Percentiles rank a stretch among this genome's conserved stretches.
phyloP scores from a whole-genome alignment of 2,329 filamentous ascomycete species.

The Cladosporium sphaerospermum region DNA sequence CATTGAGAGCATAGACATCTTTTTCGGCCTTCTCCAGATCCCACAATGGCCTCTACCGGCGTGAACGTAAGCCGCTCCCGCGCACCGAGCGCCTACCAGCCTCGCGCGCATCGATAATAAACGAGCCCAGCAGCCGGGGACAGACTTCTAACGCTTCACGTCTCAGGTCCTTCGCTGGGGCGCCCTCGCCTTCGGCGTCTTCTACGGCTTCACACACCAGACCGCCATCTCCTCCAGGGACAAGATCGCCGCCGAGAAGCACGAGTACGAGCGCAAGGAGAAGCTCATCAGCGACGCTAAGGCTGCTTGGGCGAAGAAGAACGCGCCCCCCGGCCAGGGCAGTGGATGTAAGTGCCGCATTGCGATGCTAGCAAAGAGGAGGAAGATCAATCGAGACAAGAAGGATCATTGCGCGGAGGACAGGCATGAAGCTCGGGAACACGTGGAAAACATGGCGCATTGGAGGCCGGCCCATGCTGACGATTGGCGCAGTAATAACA shows the following conservation, averaged over 20 bases:
- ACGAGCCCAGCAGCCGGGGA: neutral
- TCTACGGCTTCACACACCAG: slow-evolving; percentile 96
- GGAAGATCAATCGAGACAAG: slow-evolving; percentile 16
- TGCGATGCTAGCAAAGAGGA: neutral
- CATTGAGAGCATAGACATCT: slow-evolving; percentile 2
- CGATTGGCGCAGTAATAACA: slow-evolving; percentile 51
- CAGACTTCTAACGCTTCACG: neutral
- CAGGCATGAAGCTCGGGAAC: neutral
- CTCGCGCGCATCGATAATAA: neutral
- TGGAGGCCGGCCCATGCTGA: neutral
- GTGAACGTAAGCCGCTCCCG: slow-evolving; percentile 19
- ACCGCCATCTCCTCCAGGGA: slow-evolving; percentile 66
- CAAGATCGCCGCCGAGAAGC: slow-evolving; percentile 63
- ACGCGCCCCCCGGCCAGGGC: slow-evolving; percentile 40
- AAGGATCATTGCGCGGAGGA: neutral
- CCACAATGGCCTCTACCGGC: slow-evolving; percentile 24
- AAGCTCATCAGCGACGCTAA: slow-evolving; percentile 89
- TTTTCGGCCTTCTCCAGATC: neutral
- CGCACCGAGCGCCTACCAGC: neutral
- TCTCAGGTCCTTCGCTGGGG: slow-evolving; percentile 91
- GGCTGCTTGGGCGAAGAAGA: slow-evolving; percentile 80
- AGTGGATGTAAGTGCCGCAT: slow-evolving; percentile 7
- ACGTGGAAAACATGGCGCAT: neutral
- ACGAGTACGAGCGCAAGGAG: slow-evolving; percentile 86
- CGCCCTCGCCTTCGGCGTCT: slow-evolving; percentile 80